Conservation (phyloP, 2,329 filamentous ascomycete genomes). For the Penicillium nordicum region DNA sequence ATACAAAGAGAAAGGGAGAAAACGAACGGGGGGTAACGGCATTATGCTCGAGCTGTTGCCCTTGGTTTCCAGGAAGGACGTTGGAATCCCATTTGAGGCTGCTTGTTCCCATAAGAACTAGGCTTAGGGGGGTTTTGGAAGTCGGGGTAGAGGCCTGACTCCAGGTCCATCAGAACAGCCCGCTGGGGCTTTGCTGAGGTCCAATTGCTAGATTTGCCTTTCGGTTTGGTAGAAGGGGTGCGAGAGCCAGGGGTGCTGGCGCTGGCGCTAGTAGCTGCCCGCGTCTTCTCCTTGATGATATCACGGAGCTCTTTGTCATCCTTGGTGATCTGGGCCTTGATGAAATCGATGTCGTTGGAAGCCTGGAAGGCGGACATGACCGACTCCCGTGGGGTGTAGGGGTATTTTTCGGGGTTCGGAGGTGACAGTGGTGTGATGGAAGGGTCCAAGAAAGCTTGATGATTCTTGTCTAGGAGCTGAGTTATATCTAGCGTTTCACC, state of each 20-base stretch:
- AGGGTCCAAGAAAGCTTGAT: slow-evolving; percentile 66
- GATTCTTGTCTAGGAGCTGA: slow-evolving; percentile 70
- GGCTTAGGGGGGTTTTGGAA: slow-evolving; percentile 25
- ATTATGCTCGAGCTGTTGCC: slow-evolving; percentile 29
- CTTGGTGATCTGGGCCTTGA: slow-evolving; percentile 78
- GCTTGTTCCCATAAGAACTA: slow-evolving; percentile 28
- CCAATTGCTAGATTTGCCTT: slow-evolving; percentile 27
- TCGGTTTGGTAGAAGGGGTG: slow-evolving; percentile 23
- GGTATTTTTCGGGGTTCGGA: slow-evolving; percentile 60
- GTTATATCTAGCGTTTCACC: slow-evolving; percentile 85
- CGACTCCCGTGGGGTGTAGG: slow-evolving; percentile 67
- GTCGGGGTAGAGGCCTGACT: slow-evolving; percentile 34
- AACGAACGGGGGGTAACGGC: slow-evolving; percentile 1
- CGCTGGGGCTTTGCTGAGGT: slow-evolving; percentile 42
- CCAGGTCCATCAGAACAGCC: slow-evolving; percentile 46
- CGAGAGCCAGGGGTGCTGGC: slow-evolving; percentile 11
- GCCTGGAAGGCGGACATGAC: slow-evolving; percentile 73
- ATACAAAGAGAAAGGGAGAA: slow-evolving; percentile 11
- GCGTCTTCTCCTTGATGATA: slow-evolving; percentile 62
- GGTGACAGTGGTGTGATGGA: slow-evolving; percentile 55
- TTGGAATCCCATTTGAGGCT: slow-evolving; percentile 31
- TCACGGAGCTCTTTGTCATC: slow-evolving; percentile 70
- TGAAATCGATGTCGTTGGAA: slow-evolving; percentile 57
- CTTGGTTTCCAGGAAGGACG: slow-evolving; percentile 35
- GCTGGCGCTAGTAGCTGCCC: slow-evolving; percentile 27